Evolutionary conservation across 2,329 filamentous ascomycete genomes (phyloP).

Genomic region (Podosphaera aphanis): DNA sequence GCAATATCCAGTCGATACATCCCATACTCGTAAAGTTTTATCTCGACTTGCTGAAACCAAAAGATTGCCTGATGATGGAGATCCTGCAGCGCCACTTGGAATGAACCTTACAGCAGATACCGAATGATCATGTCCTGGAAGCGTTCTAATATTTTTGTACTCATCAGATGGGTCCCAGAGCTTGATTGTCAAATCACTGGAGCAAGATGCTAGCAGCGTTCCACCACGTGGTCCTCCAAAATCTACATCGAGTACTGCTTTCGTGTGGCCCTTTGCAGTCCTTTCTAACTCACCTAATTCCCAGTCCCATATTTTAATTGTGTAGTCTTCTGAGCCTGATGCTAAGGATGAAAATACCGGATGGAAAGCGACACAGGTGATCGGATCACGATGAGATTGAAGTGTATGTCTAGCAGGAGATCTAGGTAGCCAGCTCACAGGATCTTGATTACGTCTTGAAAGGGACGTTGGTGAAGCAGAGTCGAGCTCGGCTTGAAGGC

Average conservation of each 20-base stretch:
- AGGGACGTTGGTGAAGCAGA: slow-evolving; percentile 55
- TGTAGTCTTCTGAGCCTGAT: slow-evolving; percentile 75
- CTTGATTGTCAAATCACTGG: slow-evolving; percentile 78
- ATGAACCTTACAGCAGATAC: slow-evolving; percentile 78
- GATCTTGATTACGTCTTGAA: slow-evolving; percentile 61
- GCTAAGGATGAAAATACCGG: slow-evolving; percentile 77
- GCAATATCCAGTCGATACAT: slow-evolving; percentile 79
- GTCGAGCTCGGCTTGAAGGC: slow-evolving; percentile 64
- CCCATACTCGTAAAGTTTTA: slow-evolving; percentile 70
- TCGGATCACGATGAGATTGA: slow-evolving; percentile 56
- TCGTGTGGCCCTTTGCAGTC: slow-evolving; percentile 81
- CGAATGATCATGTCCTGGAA: slow-evolving; percentile 79
- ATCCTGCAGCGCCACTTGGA: slow-evolving; percentile 56
- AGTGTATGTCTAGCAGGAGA: slow-evolving; percentile 60
- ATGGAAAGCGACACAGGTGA: slow-evolving; percentile 81
- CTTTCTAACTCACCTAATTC: slow-evolving; percentile 74
- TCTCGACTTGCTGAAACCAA: slow-evolving; percentile 73
- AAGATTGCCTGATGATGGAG: slow-evolving; percentile 59
- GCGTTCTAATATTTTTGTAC: slow-evolving; percentile 83
- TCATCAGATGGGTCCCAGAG: slow-evolving; percentile 81
- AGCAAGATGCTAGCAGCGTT: slow-evolving; percentile 45
- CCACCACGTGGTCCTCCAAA: slow-evolving; percentile 67
- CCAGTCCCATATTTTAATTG: slow-evolving; percentile 96
- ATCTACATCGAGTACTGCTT: slow-evolving; percentile 68
- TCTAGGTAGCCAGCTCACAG: slow-evolving; percentile 65